A percentile compares a stretch with the other conserved stretches of the same genome.
These are phyloP conservation scores for Arachis hypogaea DNA, from an alignment of 306 rosid species.

Conservation along the genomic window DNA sequence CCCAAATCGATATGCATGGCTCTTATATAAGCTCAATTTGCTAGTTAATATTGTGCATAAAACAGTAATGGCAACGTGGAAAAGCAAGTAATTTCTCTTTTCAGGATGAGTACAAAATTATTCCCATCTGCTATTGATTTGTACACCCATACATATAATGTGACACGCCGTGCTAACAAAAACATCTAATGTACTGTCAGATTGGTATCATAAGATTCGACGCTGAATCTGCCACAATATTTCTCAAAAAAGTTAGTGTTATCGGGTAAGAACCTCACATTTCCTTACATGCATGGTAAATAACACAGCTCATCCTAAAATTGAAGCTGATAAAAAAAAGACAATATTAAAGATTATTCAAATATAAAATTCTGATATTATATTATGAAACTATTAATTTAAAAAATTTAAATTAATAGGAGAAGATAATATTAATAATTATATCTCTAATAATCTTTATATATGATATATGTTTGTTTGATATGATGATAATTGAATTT, in stretches of 20 bases:
- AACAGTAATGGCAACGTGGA: not conserved
- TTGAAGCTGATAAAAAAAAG: too few species aligned
- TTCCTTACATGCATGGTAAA: not conserved
- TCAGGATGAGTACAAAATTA: not conserved
- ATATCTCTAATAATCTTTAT: too few species aligned
- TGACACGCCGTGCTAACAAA: not conserved
- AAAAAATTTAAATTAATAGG: too few species aligned
- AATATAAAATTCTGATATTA: too few species aligned
- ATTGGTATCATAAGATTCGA: not conserved
- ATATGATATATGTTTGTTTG: too few species aligned
- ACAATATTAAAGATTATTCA: too few species aligned
- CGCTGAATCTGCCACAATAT: not conserved
- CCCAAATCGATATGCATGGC: not conserved
- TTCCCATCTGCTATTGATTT: not conserved
- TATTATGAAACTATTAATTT: too few species aligned
- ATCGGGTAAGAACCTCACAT: not conserved
- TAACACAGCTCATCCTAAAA: too few species aligned
- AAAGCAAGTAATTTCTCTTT: not conserved
- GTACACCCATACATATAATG: not conserved
- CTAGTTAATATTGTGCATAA: not conserved
- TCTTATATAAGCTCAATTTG: not conserved
- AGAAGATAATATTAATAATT: too few species aligned
- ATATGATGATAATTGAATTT: too few species aligned
- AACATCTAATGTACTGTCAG: not conserved
- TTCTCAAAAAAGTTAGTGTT: not conserved